A percentile compares a stretch with the other conserved stretches of the same genome.
Evolutionary conservation across 768 basidiomycete genomes (phyloP).

Genomic region (Mycena galopus): DNA sequence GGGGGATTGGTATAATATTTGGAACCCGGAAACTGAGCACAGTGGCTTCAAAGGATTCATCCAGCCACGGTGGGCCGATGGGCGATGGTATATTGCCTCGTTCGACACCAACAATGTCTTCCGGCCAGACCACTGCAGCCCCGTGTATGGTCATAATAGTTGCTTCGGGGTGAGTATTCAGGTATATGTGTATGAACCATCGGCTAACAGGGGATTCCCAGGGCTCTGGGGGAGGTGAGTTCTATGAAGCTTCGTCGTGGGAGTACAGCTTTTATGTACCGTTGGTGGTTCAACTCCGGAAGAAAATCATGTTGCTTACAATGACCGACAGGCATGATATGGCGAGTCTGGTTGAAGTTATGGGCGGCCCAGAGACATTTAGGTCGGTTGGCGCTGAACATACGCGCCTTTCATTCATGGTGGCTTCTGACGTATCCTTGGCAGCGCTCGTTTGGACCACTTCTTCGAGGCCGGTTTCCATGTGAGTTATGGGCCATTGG

Average conservation of each 20-base stretch:
- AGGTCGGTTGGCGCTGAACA: conserved; percentile 3
- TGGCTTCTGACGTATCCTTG: background rate
- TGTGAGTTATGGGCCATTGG: background rate
- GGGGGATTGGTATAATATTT: conserved; percentile 32
- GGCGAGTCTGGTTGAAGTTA: conserved; percentile 22
- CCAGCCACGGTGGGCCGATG: conserved; percentile 26
- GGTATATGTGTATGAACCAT: background rate
- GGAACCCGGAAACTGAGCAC: conserved; percentile 32
- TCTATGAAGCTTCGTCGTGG: conserved; percentile 37
- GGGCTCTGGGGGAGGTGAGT: conserved; percentile 27
- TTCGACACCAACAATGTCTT: conserved; percentile 19
- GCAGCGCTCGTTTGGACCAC: conserved; percentile 30
- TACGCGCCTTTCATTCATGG: background rate
- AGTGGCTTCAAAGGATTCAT: conserved; percentile 31
- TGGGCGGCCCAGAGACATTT: conserved; percentile 29
- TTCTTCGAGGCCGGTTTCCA: conserved; percentile 32
- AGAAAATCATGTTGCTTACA: too few relatives aligned
- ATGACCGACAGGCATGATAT: too few relatives aligned
- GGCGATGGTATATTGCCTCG: conserved; percentile 24
- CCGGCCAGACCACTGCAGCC: conserved; percentile 37
- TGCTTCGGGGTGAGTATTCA: conserved; percentile 26
- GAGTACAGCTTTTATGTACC: conserved; percentile 35
- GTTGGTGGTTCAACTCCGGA: too few relatives aligned
- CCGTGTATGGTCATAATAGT: conserved; percentile 29
- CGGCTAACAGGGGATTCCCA: background rate